A percentile compares a stretch with the other conserved stretches of the same genome.
Evolutionary conservation across 1,284 basidiomycete species (phyloP).

Genomic region (Ceratobasidium sp.): DNA sequence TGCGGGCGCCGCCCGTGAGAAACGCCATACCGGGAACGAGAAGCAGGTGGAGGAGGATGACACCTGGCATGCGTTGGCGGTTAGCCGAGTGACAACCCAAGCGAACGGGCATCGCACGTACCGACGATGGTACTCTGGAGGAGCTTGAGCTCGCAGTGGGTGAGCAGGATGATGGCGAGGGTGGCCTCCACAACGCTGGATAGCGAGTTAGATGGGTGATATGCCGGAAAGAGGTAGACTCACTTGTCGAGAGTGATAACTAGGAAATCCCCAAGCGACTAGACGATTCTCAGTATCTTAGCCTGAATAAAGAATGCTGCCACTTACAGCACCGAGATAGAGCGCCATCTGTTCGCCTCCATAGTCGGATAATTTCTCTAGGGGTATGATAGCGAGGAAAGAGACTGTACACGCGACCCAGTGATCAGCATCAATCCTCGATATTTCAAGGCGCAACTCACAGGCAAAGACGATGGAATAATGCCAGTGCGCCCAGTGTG

Average conservation of each 20-base stretch:
- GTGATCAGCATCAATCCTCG: conserved; percentile 43
- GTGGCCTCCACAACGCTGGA: conserved; percentile 64
- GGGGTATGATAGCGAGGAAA: conserved; percentile 64
- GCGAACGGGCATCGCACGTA: conserved; percentile 44
- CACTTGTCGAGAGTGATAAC: conserved; percentile 69
- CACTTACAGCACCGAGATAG: conserved; percentile 49
- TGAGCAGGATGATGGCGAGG: conserved; percentile 68
- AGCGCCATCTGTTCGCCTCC: conserved; percentile 67
- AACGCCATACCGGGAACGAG: conserved; percentile 68
- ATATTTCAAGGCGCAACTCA: conserved; percentile 49
- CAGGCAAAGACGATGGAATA: conserved; percentile 44
- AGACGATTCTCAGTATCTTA: not conserved
- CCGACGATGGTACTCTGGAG: conserved; percentile 68
- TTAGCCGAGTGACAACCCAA: not conserved
- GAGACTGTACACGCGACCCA: conserved; percentile 53
- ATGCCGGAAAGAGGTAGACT: conserved; percentile 25
- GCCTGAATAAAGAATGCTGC: not conserved
- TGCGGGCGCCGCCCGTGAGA: conserved; percentile 64
- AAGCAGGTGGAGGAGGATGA: conserved; percentile 66
- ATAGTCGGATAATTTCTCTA: conserved; percentile 65
- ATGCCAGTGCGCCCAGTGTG: conserved; percentile 55
- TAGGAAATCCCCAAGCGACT: conserved; percentile 63
- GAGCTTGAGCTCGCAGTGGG: conserved; percentile 63
- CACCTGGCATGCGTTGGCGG: conserved; percentile 53
- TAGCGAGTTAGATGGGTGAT: not conserved